Evolutionary conservation across 495 filamentous ascomycete species (phyloP).

Genomic region (Penicillium ochrochloron): DNA sequence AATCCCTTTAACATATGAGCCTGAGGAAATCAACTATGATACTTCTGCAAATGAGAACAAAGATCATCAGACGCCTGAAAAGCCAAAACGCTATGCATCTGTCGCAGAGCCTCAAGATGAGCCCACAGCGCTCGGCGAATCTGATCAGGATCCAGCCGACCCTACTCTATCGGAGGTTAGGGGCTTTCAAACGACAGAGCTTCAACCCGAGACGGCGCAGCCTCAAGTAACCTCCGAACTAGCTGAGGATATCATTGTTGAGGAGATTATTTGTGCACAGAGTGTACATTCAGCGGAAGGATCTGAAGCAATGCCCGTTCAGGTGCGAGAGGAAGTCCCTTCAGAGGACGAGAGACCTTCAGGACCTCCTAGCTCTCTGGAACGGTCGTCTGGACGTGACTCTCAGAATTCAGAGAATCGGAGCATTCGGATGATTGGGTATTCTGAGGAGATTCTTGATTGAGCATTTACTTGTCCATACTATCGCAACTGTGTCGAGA

Average conservation of each 20-base stretch:
- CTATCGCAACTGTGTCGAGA: too few species aligned
- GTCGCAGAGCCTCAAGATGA: neutral
- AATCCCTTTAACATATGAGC: neutral
- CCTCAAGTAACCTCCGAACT: neutral
- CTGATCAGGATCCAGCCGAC: neutral
- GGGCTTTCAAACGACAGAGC: neutral
- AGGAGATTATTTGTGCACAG: neutral
- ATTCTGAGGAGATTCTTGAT: neutral
- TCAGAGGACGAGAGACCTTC: neutral
- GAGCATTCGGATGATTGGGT: neutral
- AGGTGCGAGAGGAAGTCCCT: neutral
- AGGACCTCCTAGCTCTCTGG: neutral
- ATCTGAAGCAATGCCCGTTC: neutral
- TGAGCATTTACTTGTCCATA: neutral
- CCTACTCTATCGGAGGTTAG: neutral
- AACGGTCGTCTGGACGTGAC: neutral
- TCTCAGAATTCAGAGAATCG: neutral
- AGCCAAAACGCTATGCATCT: conserved; percentile 1
- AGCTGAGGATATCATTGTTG: neutral
- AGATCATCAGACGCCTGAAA: neutral
- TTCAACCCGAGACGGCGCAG: neutral
- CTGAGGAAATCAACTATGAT: neutral
- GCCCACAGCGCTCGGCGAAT: neutral
- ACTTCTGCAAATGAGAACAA: neutral
- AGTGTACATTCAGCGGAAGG: neutral